These are phyloP conservation scores for Apium graveolens DNA, from an alignment of 129 eudicot species.

Conservation along the genomic window DNA sequence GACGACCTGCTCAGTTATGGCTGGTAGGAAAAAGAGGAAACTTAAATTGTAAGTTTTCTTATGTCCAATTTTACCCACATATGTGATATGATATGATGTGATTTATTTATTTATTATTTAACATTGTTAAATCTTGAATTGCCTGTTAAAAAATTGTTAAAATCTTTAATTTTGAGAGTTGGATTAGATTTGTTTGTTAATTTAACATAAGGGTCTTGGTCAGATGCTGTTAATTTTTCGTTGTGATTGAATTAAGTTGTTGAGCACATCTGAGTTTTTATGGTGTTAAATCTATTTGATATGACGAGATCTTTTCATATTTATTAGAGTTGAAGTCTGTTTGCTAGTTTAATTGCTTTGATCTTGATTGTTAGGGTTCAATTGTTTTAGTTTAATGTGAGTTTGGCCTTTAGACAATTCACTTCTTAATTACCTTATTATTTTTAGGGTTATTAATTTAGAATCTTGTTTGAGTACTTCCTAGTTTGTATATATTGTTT, in stretches of 20 bases:
- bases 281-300: slow-evolving; percentile 17
- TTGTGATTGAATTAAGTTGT: neutral
- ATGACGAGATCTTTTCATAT: neutral
- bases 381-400: neutral
- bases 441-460: too few relatives aligned
- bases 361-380: slow-evolving; percentile 12
- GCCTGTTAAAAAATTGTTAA: too few relatives aligned
- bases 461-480: neutral
- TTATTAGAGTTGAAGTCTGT: neutral
- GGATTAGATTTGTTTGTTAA: neutral
- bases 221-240: neutral
- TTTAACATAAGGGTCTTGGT: neutral
- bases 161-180: neutral
- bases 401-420: neutral
- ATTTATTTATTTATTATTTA: neutral
- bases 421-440: neutral
- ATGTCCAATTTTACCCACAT: neutral
- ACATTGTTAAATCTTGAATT: neutral
- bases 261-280: neutral
- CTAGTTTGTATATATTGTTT: neutral
- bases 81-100: neutral
- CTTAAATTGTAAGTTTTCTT: slow-evolving; percentile 32
- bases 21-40: slow-evolving; percentile 44
- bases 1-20: slow-evolving; percentile 26
- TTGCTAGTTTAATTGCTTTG: neutral